Conservation (phyloP, 1,284 basidiomycete species). For the Trichosporon sp. region DNA sequence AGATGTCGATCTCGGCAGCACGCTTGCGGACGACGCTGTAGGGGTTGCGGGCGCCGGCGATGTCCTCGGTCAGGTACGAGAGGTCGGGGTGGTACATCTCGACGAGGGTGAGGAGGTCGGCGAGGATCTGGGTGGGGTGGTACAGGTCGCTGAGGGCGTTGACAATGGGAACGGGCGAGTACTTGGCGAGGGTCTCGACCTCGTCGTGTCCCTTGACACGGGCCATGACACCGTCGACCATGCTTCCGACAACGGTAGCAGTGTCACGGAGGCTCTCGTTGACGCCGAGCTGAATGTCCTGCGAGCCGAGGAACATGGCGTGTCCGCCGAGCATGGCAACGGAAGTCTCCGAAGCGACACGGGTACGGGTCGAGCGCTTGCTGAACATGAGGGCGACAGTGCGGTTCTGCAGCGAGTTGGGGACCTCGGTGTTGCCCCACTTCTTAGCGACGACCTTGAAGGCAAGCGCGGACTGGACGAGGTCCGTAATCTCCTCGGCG, state of each 20-base stretch:
- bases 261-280: conserved; percentile 88
- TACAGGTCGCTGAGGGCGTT: conserved; percentile 94
- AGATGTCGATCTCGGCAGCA: conserved; percentile 36
- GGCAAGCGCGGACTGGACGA: conserved; percentile 45
- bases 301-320: conserved; percentile 86
- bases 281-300: conserved; percentile 94
- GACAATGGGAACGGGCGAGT: conserved; percentile 89
- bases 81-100: conserved; percentile 60
- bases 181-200: conserved; percentile 84
- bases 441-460: conserved; percentile 48
- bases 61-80: neutral
- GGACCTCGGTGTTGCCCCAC: conserved; percentile 25
- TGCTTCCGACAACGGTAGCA: conserved; percentile 80
- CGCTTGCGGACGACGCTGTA: conserved; percentile 17
- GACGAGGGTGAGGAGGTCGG: conserved; percentile 86
- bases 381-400: conserved; percentile 87
- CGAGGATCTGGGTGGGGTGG: conserved; percentile 95
- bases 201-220: conserved; percentile 89
- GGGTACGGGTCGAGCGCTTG: conserved; percentile 90
- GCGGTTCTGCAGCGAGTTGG: conserved; percentile 70
- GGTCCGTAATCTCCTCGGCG: conserved; percentile 41
- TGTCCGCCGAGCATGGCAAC: conserved; percentile 76
- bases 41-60: conserved; percentile 5
- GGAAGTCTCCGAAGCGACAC: conserved; percentile 84
- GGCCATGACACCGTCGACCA: conserved; percentile 97